Base-by-base conservation (phyloP, 768 basidiomycete genomes). In the Lentinula boryana region DNA sequence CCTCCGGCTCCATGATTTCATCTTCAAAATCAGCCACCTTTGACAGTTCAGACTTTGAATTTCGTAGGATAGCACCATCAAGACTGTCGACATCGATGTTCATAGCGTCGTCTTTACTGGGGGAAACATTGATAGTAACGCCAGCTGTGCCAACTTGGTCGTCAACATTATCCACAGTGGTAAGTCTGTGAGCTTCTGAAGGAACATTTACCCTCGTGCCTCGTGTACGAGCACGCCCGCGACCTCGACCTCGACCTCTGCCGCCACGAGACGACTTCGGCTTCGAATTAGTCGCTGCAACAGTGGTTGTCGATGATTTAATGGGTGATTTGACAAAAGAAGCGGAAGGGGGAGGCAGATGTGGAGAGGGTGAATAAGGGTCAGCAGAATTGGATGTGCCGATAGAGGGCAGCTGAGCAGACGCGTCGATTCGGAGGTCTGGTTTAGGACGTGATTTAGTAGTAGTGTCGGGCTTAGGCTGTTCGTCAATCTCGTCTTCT, bases 111-210 rank as follows among this genome's bases (percentile, higher is more conserved):
- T 41, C 41, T 43, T 23, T 43, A 27, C 38, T 35, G 7, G 21
- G 59, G 13, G 63, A 60, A 40, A 62, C 58, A 36, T 70, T 70
- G 21, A 58, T 66, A 27, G 68, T 69, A 15, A 51, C 54, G 60
- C 16, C 23, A 16, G 38, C 5, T n/a, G 53, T n/a, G 23, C 5
- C 50, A 18, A 48, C 48, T 35, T 33, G n/a, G 23, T 27, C 58
- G 18, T 35, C 43, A 50, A 59, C 31, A 31, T 18, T 27, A 12
- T 31, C 41, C n/a, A 18, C 15, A 33, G 35, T 27, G 36, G 35
- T n/a, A 44, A 6, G 18, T 13, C n/a, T 33, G 48, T 48, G 43
- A 21, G 13, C 38, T 15, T 43, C 38, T 48, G 21, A n/a, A 38
- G 31, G 46, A 46, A 21, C 23, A 16, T 33, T 15, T 4, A 8